phyloP scores from a whole-genome alignment of 805 yeast species.

The Hermanozyma aechmeae region DNA sequence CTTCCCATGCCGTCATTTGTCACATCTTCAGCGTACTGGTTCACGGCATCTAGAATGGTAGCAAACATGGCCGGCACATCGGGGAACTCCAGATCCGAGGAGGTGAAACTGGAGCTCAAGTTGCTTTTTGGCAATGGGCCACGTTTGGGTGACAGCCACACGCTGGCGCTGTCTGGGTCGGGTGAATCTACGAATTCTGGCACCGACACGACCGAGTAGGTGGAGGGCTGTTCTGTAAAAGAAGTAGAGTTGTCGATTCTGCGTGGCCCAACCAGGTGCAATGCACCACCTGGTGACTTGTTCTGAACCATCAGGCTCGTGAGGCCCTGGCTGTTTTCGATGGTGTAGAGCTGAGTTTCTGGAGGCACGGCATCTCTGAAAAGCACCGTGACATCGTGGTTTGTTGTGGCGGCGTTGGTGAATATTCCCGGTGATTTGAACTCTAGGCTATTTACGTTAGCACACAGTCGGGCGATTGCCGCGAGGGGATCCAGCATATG shows the following conservation, averaged over 20 bases:
- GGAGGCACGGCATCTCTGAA: constrained; percentile 48
- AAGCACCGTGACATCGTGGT: constrained; percentile 45
- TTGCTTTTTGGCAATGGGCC: background rate
- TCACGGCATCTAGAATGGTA: background rate
- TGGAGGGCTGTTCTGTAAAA: background rate
- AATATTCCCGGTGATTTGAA: constrained; percentile 55
- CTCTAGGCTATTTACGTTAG: constrained; percentile 32
- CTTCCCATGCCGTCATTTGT: background rate
- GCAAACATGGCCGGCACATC: background rate
- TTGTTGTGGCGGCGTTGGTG: constrained; percentile 49
- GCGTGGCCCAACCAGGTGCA: background rate
- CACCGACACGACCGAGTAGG: background rate
- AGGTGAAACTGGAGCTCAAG: background rate
- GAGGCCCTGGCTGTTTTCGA: constrained; percentile 5
- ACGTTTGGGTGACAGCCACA: background rate
- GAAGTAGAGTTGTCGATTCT: background rate
- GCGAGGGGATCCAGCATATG: constrained; percentile 5
- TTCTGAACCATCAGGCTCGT: background rate
- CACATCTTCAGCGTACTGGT: background rate
- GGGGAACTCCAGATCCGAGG: background rate
- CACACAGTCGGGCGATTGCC: constrained; percentile 12
- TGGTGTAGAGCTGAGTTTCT: constrained; percentile 42
- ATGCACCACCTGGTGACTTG: background rate
- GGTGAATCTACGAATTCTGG: background rate
- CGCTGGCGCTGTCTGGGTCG: background rate